phyloP scores from a whole-genome alignment of 306 rosid species.

The Cucumis cinereus region DNA sequence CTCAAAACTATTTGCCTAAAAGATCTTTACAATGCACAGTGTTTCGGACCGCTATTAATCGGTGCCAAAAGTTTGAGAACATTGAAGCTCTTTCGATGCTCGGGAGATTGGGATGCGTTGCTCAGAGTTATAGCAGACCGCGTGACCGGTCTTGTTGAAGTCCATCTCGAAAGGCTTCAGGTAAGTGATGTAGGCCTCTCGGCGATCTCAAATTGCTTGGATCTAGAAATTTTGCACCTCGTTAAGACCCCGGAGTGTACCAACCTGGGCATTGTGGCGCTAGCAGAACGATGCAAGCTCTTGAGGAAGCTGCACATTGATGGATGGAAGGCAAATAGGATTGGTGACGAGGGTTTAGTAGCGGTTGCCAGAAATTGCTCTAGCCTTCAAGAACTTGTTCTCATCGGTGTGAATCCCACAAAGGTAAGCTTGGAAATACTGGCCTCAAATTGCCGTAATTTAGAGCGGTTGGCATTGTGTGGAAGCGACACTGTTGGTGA shows the following conservation, averaged over 20 bases:
- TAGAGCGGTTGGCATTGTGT: slow-evolving; percentile 88
- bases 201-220: slow-evolving; percentile 56
- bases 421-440: slow-evolving; percentile 59
- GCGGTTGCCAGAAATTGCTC: slow-evolving; percentile 70
- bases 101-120: slow-evolving; percentile 94
- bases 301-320: slow-evolving; percentile 89
- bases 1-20: slow-evolving; percentile 65
- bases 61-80: slow-evolving; percentile 74
- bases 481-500: slow-evolving; percentile 93
- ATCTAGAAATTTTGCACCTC: slow-evolving; percentile 80
- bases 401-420: slow-evolving; percentile 86
- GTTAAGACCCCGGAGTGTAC: slow-evolving; percentile 93
- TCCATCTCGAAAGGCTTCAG: slow-evolving; percentile 85
- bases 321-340: slow-evolving; percentile 87
- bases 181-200: slow-evolving; percentile 65
- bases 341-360: slow-evolving; percentile 78
- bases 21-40: slow-evolving; percentile 83
- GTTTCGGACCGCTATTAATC: slow-evolving; percentile 69
- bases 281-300: slow-evolving; percentile 72
- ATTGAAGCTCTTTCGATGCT: slow-evolving; percentile 76
- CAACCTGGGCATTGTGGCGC: slow-evolving; percentile 47
- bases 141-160: slow-evolving; percentile 43
- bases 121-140: slow-evolving; percentile 33
- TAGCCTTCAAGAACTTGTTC: slow-evolving; percentile 75
- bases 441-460: slow-evolving; percentile 72